Evolutionary conservation across 2,329 filamentous ascomycete genomes (phyloP).

Genomic region (Macrophomina tecta): DNA sequence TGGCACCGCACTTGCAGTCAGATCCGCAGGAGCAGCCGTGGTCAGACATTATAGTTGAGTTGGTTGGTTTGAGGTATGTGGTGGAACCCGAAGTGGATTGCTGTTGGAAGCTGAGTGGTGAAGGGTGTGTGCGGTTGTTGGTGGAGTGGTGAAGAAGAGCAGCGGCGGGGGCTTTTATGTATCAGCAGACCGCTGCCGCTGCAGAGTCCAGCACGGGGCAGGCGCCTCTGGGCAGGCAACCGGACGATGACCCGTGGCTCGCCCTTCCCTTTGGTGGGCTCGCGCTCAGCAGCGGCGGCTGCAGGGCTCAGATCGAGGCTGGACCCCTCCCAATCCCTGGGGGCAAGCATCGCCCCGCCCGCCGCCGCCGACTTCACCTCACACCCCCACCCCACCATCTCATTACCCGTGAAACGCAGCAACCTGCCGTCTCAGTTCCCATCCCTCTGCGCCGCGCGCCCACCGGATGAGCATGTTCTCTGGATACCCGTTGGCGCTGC

Average conservation of each 20-base stretch:
- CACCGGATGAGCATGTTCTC: conserved; percentile 6
- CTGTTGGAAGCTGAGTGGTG: conserved; percentile 14
- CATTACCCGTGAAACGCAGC: conserved; percentile 3
- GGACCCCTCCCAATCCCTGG: background rate
- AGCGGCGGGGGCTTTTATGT: conserved; percentile 17
- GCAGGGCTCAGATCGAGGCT: conserved; percentile 7
- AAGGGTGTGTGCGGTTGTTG: conserved; percentile 1
- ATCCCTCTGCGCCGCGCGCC: background rate
- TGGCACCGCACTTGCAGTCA: conserved; percentile 34
- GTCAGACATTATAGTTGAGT: conserved; percentile 29
- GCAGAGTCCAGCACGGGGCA: conserved; percentile 6
- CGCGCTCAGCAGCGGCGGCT: background rate
- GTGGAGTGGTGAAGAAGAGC: background rate
- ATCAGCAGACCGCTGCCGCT: conserved; percentile 14
- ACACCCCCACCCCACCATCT: background rate
- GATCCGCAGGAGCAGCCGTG: conserved; percentile 32
- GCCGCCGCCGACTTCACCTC: background rate
- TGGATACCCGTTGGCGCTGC: background rate
- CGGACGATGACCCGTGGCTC: conserved; percentile 6
- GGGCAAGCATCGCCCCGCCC: background rate
- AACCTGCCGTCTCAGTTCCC: background rate
- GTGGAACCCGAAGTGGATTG: conserved; percentile 5
- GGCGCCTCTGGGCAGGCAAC: background rate
- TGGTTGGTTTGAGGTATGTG: conserved; percentile 5
- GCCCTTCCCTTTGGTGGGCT: background rate